Percentiles rank a stretch among this genome's conserved stretches.
These are phyloP conservation scores for Nectriaceae sp. DNA, from an alignment of 2,329 filamentous ascomycete genomes.

Conservation along the genomic window DNA sequence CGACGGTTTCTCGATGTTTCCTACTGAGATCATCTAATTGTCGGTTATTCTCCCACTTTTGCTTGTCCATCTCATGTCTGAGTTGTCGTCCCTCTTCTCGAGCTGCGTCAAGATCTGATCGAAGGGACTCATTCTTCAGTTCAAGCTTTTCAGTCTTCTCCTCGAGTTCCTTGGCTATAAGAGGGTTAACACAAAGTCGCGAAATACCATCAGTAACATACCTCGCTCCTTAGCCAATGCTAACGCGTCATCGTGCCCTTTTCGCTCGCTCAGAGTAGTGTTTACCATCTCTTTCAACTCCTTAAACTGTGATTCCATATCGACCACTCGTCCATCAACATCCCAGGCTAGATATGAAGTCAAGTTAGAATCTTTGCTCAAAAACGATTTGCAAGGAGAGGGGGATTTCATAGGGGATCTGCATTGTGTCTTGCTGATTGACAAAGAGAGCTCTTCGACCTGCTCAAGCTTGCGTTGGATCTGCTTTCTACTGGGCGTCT, in stretches of 20 bases:
- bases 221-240: slow-evolving; percentile 74
- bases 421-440: slow-evolving; percentile 35
- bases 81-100: slow-evolving; percentile 38
- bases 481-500: slow-evolving; percentile 35
- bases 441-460: slow-evolving; percentile 34
- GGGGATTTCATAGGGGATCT: slow-evolving; percentile 42
- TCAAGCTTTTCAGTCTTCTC: slow-evolving; percentile 47
- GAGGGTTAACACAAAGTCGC: not conserved
- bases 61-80: slow-evolving; percentile 38
- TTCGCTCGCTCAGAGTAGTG: slow-evolving; percentile 66
- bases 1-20: slow-evolving; percentile 36
- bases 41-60: slow-evolving; percentile 37
- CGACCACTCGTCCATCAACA: slow-evolving; percentile 72
- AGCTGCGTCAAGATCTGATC: slow-evolving; percentile 60
- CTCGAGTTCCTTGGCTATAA: slow-evolving; percentile 51
- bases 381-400: slow-evolving; percentile 55
- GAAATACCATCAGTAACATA: slow-evolving; percentile 38
- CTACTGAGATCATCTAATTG: slow-evolving; percentile 57
- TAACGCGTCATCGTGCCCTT: slow-evolving; percentile 72
- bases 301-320: slow-evolving; percentile 74
- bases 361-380: slow-evolving; percentile 75
- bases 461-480: slow-evolving; percentile 34
- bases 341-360: slow-evolving; percentile 71
- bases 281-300: slow-evolving; percentile 73
- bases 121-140: slow-evolving; percentile 51